Evolutionary conservation across 805 yeast genomes (phyloP).

Genomic region (Cephaloascus albidus): DNA sequence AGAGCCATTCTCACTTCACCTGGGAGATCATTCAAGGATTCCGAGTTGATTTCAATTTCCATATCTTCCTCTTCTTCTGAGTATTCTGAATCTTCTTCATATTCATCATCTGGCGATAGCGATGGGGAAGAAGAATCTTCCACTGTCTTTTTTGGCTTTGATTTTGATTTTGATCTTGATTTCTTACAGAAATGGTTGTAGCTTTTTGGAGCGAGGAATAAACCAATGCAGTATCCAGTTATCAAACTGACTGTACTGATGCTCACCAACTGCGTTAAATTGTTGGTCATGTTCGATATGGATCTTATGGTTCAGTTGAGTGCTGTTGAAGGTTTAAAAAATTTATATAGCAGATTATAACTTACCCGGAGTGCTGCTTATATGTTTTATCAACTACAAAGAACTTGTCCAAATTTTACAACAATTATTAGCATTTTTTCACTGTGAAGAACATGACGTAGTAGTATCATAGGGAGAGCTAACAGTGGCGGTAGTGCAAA

Average conservation of each 20-base stretch:
- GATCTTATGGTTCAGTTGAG: no score
- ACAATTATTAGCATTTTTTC: no score
- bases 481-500: no score
- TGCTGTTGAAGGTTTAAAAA: no score
- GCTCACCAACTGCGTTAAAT: constrained; percentile 10
- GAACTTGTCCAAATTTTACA: no score
- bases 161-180: not conserved
- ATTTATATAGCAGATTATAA: no score
- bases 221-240: constrained; percentile 16
- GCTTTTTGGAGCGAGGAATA: constrained; percentile 5
- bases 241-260: constrained; percentile 17
- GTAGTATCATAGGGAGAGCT: no score
- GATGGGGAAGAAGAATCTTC: constrained; percentile 2
- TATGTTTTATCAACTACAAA: no score
- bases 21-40: constrained; percentile 51
- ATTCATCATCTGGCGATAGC: constrained; percentile 4
- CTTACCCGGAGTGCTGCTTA: no score
- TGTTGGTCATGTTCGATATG: constrained; percentile 1
- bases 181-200: no score
- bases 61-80: constrained; percentile 39
- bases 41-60: constrained; percentile 51
- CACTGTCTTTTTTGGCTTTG: constrained; percentile 2
- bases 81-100: constrained; percentile 22
- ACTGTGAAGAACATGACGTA: no score
- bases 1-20: constrained; percentile 85